Evolutionary conservation across 805 yeast species (phyloP).

Genomic region (Saccharomycodes ludwigii): DNA sequence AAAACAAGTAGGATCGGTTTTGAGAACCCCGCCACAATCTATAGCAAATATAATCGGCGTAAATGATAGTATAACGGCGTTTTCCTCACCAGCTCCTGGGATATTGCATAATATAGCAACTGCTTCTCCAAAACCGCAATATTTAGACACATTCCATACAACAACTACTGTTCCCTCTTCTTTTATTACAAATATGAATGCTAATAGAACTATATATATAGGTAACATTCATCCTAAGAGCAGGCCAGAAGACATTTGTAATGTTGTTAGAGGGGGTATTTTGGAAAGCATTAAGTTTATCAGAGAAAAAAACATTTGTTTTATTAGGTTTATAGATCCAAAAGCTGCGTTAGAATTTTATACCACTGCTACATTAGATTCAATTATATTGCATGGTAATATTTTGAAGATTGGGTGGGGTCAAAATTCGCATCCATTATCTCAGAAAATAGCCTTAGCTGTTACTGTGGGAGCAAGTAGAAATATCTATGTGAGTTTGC

Average conservation of each 20-base stretch:
- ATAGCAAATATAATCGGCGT: too few relatives aligned
- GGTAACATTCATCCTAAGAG: slow-evolving; percentile 86
- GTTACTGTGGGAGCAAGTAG: slow-evolving; percentile 67
- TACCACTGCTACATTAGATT: slow-evolving; percentile 45
- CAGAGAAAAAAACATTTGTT: slow-evolving; percentile 46
- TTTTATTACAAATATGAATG: too few relatives aligned
- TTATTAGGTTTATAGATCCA: slow-evolving; percentile 56
- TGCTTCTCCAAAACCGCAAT: too few relatives aligned
- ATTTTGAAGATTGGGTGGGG: slow-evolving; percentile 49
- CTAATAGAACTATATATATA: slow-evolving; percentile 77
- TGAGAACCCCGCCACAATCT: too few relatives aligned
- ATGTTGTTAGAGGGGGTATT: slow-evolving; percentile 90
- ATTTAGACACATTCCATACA: too few relatives aligned
- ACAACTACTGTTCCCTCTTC: too few relatives aligned
- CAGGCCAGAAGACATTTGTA: slow-evolving; percentile 86
- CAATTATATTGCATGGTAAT: slow-evolving; percentile 47
- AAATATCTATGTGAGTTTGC: slow-evolving; percentile 61
- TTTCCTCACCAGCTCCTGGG: too few relatives aligned
- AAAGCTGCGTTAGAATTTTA: slow-evolving; percentile 55
- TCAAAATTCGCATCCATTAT: slow-evolving; percentile 51
- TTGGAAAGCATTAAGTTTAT: slow-evolving; percentile 59
- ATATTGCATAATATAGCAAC: too few relatives aligned
- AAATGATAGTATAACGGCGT: too few relatives aligned
- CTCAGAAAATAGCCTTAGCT: slow-evolving; percentile 42
- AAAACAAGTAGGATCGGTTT: too few relatives aligned